Percentiles rank a stretch among this genome's conserved stretches.
These are phyloP conservation scores for Venturia aucupariae DNA, from an alignment of 2,329 filamentous ascomycete genomes.

Conservation along the genomic window DNA sequence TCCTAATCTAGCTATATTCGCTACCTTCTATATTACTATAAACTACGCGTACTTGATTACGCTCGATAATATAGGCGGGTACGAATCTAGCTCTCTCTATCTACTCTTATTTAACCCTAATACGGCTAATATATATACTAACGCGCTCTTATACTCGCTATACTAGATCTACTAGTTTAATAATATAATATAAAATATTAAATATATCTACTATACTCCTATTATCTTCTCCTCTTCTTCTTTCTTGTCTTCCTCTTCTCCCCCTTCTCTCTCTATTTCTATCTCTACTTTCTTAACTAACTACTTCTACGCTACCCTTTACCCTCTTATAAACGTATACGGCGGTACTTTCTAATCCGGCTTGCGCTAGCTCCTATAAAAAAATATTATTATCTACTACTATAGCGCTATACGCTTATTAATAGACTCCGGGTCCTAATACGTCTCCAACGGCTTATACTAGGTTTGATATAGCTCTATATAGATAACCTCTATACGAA, in stretches of 20 bases:
- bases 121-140: conserved; percentile 19
- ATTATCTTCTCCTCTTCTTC: background rate
- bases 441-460: conserved; percentile 9
- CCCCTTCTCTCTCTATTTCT: too few relatives aligned
- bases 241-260: background rate
- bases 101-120: conserved; percentile 19
- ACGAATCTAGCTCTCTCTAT: conserved; percentile 18
- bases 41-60: conserved; percentile 20
- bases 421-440: background rate
- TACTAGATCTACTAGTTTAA: too few relatives aligned
- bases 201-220: background rate
- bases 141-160: conserved; percentile 19
- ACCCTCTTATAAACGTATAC: too few relatives aligned
- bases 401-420: background rate
- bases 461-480: too few relatives aligned
- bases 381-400: background rate
- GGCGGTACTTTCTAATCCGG: too few relatives aligned
- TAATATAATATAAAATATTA: conserved; percentile 14
- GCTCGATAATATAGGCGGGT: too few relatives aligned
- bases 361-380: too few relatives aligned
- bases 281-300: too few relatives aligned
- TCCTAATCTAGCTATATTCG: background rate
- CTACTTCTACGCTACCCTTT: too few relatives aligned
- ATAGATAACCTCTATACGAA: too few relatives aligned
- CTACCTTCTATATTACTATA: conserved; percentile 20